Base-by-base conservation (phyloP, 352 stramenopile species). In the Saprolegnia diclina region DNA sequence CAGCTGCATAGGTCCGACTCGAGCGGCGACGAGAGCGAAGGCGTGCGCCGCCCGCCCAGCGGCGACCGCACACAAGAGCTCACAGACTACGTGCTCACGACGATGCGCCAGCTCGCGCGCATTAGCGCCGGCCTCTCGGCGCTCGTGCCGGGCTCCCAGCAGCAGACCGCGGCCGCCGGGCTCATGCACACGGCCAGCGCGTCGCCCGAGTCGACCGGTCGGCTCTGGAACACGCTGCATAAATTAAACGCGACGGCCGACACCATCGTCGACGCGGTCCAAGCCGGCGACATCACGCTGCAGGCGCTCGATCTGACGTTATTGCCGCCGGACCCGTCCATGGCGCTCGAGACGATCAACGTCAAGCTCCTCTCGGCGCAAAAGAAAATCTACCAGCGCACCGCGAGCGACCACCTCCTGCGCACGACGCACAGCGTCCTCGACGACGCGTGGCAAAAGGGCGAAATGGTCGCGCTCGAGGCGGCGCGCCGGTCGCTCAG, bases 291-390 rank as follows among this genome's bases (percentile, higher is more conserved):
- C 37, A 22, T 40, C 4, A 42, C 21, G n/a, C 26, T 61, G 21
- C 42, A 69, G 10, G 63, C 63, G 38, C 54, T 69, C 29, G 63
- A 69, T n/a, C 37, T 69, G 4, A 69, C 63, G 5, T 9, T 69
- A 7, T 37, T 69, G 4, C 63, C 63, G 6, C 63, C 63, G 2
- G 63, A 69, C 40, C 63, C 63, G 50, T 61, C 63, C 21, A 69
- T 69, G 63, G 63, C 63, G n/a, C 63, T 69, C 32, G 63, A 69
- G 44, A 52, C 63, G 13, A 69, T 69, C 24, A 52, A 69, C n/a
- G 63, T 52, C 44, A 69, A 69, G 63, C 45, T 69, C 5, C 14
- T 50, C 14, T 42, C 45, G 21, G 42, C 54, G 4, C 44, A 40
- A 16, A 29, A 48, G 10, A 69, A 69, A 61, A 35, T 69, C 4